Percentiles rank a stretch among this genome's conserved stretches.
These are phyloP conservation scores for Boletus coccyginus DNA, from an alignment of 768 basidiomycete genomes.

Conservation along the genomic window DNA sequence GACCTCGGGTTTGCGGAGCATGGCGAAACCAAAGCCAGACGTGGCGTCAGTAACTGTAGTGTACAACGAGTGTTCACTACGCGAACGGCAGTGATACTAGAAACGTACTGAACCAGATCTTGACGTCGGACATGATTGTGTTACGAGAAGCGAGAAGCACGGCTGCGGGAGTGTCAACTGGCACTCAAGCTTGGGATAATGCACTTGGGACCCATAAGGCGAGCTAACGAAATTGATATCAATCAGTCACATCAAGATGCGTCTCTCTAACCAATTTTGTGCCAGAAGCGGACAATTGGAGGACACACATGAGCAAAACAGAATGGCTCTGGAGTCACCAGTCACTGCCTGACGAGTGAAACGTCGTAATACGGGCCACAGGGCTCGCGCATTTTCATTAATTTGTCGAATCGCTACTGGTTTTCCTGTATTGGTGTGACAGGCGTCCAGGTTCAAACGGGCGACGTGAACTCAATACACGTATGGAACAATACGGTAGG, in stretches of 20 bases:
- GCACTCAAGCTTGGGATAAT: neutral
- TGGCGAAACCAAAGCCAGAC: conserved; percentile 43
- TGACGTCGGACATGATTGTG: conserved; percentile 13
- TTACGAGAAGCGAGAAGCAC: neutral
- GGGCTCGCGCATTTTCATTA: neutral
- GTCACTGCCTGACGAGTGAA: no score
- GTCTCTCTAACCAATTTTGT: no score
- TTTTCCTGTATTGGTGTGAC: neutral
- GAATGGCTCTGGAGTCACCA: no score
- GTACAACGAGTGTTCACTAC: neutral
- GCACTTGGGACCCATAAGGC: neutral
- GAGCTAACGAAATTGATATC: neutral
- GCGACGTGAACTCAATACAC: conserved; percentile 48
- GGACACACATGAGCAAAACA: no score
- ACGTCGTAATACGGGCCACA: neutral
- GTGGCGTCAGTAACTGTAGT: conserved; percentile 34
- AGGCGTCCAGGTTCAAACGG: neutral
- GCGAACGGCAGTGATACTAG: neutral
- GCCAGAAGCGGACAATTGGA: no score
- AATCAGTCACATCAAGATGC: neutral
- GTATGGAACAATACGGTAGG: conserved; percentile 83
- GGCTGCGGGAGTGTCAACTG: no score
- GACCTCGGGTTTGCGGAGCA: conserved; percentile 37
- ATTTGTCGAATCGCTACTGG: neutral
- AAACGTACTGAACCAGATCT: conserved; percentile 19